phyloP scores from a whole-genome alignment of 2,329 filamentous ascomycete genomes.

The Alternaria viburni region DNA sequence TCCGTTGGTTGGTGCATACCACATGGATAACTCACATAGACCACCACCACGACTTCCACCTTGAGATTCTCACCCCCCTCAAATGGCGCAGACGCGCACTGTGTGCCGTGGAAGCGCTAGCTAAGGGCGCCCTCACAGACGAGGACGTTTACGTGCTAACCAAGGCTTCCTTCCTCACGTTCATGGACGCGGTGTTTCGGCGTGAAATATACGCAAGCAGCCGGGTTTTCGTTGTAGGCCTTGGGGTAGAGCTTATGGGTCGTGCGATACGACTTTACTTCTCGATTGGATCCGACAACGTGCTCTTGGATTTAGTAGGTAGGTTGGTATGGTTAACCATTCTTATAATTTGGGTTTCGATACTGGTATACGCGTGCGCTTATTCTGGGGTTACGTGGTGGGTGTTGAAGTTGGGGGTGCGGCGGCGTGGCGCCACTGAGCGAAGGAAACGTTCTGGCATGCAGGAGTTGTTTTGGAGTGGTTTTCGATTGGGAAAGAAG shows the following conservation, averaged over 20 bases:
- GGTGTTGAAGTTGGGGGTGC: not conserved
- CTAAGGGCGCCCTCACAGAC: not conserved
- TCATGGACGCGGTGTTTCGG: not conserved
- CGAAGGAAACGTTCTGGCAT: not conserved
- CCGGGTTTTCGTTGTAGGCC: not conserved
- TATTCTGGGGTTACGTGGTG: not conserved
- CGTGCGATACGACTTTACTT: no score
- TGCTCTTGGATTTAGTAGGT: no score
- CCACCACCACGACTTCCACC: not conserved
- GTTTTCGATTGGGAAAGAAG: not conserved
- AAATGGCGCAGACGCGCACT: not conserved
- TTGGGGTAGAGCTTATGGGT: no score
- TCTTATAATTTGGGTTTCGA: no score
- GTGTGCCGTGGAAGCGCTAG: not conserved
- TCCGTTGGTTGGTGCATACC: not conserved
- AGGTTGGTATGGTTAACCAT: no score
- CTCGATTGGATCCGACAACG: no score
- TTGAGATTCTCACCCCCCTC: not conserved
- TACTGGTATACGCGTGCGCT: not conserved
- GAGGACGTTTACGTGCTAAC: not conserved
- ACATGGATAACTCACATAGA: not conserved
- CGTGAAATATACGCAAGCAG: not conserved
- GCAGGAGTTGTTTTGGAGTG: not conserved
- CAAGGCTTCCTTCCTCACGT: not conserved
- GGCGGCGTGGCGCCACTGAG: not conserved